Conservation (phyloP, 31 red algal genomes). For the Endocladia muricata region DNA sequence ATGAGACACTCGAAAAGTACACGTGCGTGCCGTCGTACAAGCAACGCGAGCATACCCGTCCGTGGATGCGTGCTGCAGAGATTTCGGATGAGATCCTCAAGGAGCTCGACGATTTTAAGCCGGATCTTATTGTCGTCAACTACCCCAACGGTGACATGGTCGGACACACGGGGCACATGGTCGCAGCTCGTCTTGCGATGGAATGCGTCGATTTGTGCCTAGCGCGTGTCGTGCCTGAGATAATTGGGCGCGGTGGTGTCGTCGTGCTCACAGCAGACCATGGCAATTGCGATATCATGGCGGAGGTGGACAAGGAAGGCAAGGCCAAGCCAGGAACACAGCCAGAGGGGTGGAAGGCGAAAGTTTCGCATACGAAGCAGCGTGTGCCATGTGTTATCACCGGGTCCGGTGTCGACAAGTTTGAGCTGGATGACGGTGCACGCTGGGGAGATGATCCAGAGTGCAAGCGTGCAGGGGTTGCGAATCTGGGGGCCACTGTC, state of each 20-base stretch:
- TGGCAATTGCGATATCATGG: slow-evolving; percentile 90
- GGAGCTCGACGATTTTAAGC: slow-evolving; percentile 60
- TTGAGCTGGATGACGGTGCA: slow-evolving; percentile 47
- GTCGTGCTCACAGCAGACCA: slow-evolving; percentile 80
- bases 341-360: slow-evolving; percentile 78
- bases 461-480: slow-evolving; percentile 71
- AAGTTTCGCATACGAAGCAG: slow-evolving; percentile 78
- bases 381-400: slow-evolving; percentile 74
- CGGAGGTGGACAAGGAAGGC: slow-evolving; percentile 73
- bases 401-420: slow-evolving; percentile 64
- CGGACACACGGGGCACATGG: slow-evolving; percentile 83
- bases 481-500: slow-evolving; percentile 76
- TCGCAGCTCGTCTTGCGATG: slow-evolving; percentile 67
- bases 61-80: slow-evolving; percentile 79
- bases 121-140: slow-evolving; percentile 77
- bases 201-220: slow-evolving; percentile 80
- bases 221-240: slow-evolving; percentile 58
- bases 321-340: slow-evolving; percentile 64
- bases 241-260: slow-evolving; percentile 50
- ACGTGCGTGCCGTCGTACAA: slow-evolving; percentile 65
- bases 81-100: slow-evolving; percentile 77
- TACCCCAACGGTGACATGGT: slow-evolving; percentile 94
- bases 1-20: slow-evolving; percentile 68
- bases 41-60: slow-evolving; percentile 52
- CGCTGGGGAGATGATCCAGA: slow-evolving; percentile 67